Evolutionary conservation across 2,329 filamentous ascomycete genomes (phyloP).

Genomic region (Seiridium unicorne): DNA sequence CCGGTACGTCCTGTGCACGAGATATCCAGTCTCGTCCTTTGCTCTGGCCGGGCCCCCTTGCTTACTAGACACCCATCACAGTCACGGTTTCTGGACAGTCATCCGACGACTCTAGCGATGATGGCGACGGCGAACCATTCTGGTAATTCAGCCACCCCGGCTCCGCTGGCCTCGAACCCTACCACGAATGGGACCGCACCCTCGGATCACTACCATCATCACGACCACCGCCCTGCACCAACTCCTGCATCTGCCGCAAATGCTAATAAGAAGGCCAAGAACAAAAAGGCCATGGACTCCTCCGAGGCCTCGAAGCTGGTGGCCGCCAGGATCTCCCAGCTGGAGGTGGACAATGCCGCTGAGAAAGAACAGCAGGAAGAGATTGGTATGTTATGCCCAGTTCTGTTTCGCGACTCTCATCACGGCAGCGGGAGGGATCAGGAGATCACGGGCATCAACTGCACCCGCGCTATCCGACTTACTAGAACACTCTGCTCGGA

Average conservation of each 20-base stretch:
- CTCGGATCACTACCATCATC: conserved; percentile 21
- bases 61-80: not conserved
- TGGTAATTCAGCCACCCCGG: conserved; percentile 28
- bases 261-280: conserved; percentile 74
- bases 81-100: conserved; percentile 7
- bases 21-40: conserved; percentile 15
- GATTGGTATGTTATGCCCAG: conserved; percentile 67
- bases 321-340: conserved; percentile 88
- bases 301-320: conserved; percentile 90
- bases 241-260: conserved; percentile 47
- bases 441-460: not conserved
- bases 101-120: conserved; percentile 13
- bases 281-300: conserved; percentile 80
- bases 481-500: no score
- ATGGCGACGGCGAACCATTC: conserved; percentile 37
- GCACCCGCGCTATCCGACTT: no score
- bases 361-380: conserved; percentile 95
- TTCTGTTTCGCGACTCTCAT: not conserved
- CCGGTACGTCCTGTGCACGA: conserved; percentile 5
- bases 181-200: conserved; percentile 29
- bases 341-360: conserved; percentile 88
- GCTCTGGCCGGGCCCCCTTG: conserved; percentile 8
- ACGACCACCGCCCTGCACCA: conserved; percentile 41
- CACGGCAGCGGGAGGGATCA: not conserved
- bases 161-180: conserved; percentile 26